Evolutionary conservation across 495 filamentous ascomycete species (phyloP), one percentile per base, ranked within the genome.

Genomic region (Astrothelium subdiscretum): DNA sequence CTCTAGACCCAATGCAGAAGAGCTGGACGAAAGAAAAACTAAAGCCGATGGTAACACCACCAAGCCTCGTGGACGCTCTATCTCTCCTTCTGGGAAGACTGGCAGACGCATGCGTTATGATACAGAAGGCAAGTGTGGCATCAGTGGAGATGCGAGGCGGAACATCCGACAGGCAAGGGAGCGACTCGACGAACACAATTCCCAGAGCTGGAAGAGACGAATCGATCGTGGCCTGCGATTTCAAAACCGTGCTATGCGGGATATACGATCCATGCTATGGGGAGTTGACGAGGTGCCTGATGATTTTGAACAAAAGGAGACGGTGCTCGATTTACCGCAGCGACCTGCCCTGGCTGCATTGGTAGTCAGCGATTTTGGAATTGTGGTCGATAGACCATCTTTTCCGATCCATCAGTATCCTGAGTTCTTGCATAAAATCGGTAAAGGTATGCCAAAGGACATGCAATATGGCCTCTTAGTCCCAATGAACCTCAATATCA

Each of bases 391-490:
- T 77, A 96, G 96, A 70, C 94, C 94, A 1, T 92, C 88, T 0
- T 99, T 99, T 70, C 86, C 90, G 2, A 72, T 94, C 27, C 78
- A 81, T 3, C 86, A 95, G 2, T 86, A 88, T 61, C 88, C 92
- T 0, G 80, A 84, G 32, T 99, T 91, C 71, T 76, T 99, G 27
- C 80, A 96, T 70, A 80, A 81, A 51, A 87, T 97, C 68, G 94
- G 94, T 3, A 99, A 99, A 73, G 94, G 95, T 1, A 94, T 99
- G 82, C 94, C 94, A 1, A 81, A 83, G 68, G 85, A 92, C 63
- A 97, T 89, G 82, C 75, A 92, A 62, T 99, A 96, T 72, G 82
- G 88, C 0, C 78, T 98, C 29, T 81, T 99, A 8, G 77, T 99
- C 20, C 94, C 94, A 8, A 88, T 96, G 82, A 91, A 85, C 67